Conservation (phyloP, 371 early-diverging fungal genomes). For the Mucor velutinosus region DNA sequence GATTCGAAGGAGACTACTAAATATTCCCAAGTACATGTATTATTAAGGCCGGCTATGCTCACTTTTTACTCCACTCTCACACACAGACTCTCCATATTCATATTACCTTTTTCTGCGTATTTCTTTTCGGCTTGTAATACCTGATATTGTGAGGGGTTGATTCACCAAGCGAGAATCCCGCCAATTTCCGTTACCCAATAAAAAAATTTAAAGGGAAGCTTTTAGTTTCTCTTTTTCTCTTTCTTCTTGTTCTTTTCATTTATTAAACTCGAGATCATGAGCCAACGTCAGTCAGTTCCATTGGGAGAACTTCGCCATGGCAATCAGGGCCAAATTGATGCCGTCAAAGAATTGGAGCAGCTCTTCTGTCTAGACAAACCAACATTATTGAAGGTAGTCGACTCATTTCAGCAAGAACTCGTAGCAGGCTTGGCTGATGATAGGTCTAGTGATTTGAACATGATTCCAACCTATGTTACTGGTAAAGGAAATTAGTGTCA, state of each 20-base stretch:
- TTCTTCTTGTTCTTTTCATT: slow-evolving; percentile 4
- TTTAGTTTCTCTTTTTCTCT: slow-evolving; percentile 5
- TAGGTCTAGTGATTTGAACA: slow-evolving; percentile 51
- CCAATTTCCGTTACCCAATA: slow-evolving; percentile 18
- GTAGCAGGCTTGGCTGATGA: slow-evolving; percentile 46
- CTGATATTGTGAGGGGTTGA: not conserved
- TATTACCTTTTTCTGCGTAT: not conserved
- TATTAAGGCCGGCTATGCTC: not conserved
- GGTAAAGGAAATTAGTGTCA: slow-evolving; percentile 25
- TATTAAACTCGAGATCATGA: slow-evolving; percentile 7
- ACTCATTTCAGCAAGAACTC: slow-evolving; percentile 36
- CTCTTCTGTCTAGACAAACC: slow-evolving; percentile 31
- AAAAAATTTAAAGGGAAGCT: slow-evolving; percentile 6
- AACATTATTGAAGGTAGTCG: slow-evolving; percentile 30
- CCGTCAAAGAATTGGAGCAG: slow-evolving; percentile 32
- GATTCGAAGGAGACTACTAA: slow-evolving; percentile 7
- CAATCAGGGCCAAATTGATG: slow-evolving; percentile 23
- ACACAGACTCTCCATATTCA: slow-evolving; percentile 2
- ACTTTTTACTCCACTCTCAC: not conserved
- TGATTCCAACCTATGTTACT: slow-evolving; percentile 56
- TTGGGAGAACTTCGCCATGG: slow-evolving; percentile 21
- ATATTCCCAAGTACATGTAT: slow-evolving; percentile 1
- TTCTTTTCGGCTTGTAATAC: not conserved
- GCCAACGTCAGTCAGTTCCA: slow-evolving; percentile 27
- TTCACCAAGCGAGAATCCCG: slow-evolving; percentile 13